Percentiles rank a stretch among this genome's conserved stretches.
Evolutionary conservation across 208 protist species (phyloP).

Genomic region (Trichomonas vaginalis): DNA sequence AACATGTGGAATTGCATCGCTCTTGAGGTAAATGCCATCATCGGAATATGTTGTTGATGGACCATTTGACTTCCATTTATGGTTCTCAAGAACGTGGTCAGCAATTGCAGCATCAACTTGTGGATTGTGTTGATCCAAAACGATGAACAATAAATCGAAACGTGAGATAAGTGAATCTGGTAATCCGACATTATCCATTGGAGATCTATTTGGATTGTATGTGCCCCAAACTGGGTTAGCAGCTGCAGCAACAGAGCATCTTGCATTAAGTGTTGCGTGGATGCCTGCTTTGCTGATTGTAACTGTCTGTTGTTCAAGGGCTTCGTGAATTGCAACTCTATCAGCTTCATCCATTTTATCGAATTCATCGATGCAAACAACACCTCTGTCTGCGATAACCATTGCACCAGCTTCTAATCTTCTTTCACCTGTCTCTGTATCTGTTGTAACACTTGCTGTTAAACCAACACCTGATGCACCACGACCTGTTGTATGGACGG

Average conservation of each 20-base stretch:
- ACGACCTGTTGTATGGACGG: constrained; percentile 89
- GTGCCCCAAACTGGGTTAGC: constrained; percentile 97
- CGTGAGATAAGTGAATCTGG: constrained; percentile 41
- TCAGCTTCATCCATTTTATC: constrained; percentile 97
- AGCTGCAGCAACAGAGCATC: constrained; percentile 90
- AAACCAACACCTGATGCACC: constrained; percentile 81
- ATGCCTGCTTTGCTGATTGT: constrained; percentile 99
- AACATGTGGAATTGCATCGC: constrained; percentile 24
- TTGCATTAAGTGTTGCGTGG: constrained; percentile 90
- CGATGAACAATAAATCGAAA: constrained; percentile 98
- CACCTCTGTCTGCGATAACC: constrained; percentile 86
- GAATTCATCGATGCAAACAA: constrained; percentile 99
- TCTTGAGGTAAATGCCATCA: constrained; percentile 1
- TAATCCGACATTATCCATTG: constrained; percentile 64
- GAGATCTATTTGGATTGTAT: constrained; percentile 67
- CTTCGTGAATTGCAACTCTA: constrained; percentile 56
- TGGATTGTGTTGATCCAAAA: constrained; percentile 76
- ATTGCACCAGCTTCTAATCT: constrained; percentile 93
- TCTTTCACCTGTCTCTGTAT: constrained; percentile 75
- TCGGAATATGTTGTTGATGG: neutral
- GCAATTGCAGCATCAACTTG: constrained; percentile 70
- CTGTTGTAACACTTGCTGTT: constrained; percentile 88
- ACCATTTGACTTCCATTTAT: neutral
- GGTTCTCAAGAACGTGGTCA: constrained; percentile 58
- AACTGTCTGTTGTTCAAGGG: constrained; percentile 99